These are phyloP conservation scores for Fusarium sp. DNA, from an alignment of 2,329 filamentous ascomycete genomes.

Conservation along the genomic window DNA sequence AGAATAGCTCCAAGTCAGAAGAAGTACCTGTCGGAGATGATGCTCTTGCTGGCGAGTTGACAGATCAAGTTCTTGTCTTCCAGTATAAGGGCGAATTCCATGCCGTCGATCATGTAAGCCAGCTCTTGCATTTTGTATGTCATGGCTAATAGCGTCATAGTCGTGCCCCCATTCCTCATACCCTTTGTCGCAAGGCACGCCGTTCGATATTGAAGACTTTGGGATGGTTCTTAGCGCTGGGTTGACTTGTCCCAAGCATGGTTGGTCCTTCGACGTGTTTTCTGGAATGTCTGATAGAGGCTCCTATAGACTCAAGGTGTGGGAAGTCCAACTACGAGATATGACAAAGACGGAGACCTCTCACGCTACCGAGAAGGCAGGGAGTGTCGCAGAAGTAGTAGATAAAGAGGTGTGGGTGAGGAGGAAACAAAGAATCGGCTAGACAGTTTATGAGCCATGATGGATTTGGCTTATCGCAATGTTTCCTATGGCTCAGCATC, in stretches of 20 bases:
- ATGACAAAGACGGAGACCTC: neutral
- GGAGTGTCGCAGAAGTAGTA: neutral
- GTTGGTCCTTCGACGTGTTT: constrained; percentile 77
- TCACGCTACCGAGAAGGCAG: neutral
- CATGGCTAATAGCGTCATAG: constrained; percentile 49
- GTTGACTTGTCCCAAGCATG: constrained; percentile 75
- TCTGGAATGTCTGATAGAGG: constrained; percentile 72
- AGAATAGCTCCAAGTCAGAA: constrained; percentile 50
- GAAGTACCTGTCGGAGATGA: constrained; percentile 53
- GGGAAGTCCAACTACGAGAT: constrained; percentile 70
- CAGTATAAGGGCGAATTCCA: constrained; percentile 73
- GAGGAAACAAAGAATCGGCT: constrained; percentile 55
- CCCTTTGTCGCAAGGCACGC: constrained; percentile 70
- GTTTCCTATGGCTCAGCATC: no score
- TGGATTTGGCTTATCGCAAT: no score
- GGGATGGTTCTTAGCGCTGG: constrained; percentile 72
- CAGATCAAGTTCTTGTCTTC: constrained; percentile 74
- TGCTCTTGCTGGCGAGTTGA: constrained; percentile 53
- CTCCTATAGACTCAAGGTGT: constrained; percentile 70
- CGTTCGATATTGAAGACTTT: constrained; percentile 81
- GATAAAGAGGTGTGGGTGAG: constrained; percentile 58
- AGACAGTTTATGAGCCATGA: neutral
- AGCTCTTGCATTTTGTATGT: neutral
- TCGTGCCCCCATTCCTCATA: constrained; percentile 76
- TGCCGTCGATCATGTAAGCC: constrained; percentile 74